A percentile compares a stretch with the other conserved stretches of the same genome.
Conservation (phyloP, 495 filamentous ascomycete species). For the Lepraria neglecta region DNA sequence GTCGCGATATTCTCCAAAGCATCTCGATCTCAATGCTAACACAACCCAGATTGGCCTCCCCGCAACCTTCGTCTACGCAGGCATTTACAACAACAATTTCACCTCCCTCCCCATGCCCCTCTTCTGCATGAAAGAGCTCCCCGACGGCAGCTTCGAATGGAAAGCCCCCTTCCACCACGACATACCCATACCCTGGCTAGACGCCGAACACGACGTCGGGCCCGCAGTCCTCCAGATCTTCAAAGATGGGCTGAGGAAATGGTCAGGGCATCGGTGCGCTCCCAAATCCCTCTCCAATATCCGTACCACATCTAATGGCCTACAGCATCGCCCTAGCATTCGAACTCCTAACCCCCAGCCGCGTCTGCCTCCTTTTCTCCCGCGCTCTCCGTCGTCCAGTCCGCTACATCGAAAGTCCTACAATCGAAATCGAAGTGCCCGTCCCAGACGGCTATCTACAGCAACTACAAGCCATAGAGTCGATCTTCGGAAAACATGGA, state of each 20-base stretch:
- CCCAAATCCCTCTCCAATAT: not conserved
- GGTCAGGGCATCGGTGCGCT: constrained; percentile 67
- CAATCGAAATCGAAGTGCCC: constrained; percentile 74
- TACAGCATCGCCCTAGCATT: constrained; percentile 83
- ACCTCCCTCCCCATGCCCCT: constrained; percentile 87
- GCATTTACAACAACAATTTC: constrained; percentile 99
- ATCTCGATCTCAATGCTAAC: too few species aligned
- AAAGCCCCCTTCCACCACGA: constrained; percentile 89
- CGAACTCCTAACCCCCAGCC: constrained; percentile 74
- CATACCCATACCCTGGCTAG: constrained; percentile 86
- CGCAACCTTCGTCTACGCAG: constrained; percentile 88
- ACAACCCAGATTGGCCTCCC: constrained; percentile 58
- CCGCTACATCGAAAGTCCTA: constrained; percentile 63
- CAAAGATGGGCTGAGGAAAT: constrained; percentile 83
- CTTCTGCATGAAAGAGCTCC: constrained; percentile 82
- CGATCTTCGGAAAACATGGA: constrained; percentile 53
- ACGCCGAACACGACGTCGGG: constrained; percentile 94
- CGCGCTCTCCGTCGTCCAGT: constrained; percentile 72
- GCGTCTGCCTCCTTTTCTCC: constrained; percentile 75
- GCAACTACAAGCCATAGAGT: constrained; percentile 68
- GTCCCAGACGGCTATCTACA: constrained; percentile 85
- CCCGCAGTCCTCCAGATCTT: constrained; percentile 92
- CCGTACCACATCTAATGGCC: not conserved
- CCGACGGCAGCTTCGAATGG: constrained; percentile 85
- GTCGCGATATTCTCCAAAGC: too few species aligned